A percentile compares a stretch with the other conserved stretches of the same genome.
Evolutionary conservation across 345 rosid genomes (phyloP).

Genomic region (Adansonia digitata): DNA sequence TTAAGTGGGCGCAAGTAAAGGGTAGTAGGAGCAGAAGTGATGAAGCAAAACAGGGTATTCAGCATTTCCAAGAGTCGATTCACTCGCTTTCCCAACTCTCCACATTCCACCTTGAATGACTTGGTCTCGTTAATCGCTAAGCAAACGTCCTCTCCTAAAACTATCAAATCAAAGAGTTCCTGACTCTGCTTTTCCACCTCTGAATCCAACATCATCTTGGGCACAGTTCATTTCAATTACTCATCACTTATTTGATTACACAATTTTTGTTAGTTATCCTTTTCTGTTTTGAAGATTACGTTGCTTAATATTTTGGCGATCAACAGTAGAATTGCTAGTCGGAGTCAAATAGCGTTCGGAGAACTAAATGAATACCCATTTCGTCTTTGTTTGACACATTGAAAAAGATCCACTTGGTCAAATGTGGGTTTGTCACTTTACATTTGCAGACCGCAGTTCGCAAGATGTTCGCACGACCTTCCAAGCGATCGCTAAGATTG

Average conservation of each 20-base stretch:
- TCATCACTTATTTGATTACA: background rate
- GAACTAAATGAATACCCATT: background rate
- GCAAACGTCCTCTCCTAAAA: conserved; percentile 50
- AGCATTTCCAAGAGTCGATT: conserved; percentile 52
- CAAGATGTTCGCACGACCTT: background rate
- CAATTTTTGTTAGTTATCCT: background rate
- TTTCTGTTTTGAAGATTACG: too few species aligned
- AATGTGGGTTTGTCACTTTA: background rate
- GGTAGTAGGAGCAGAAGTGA: conserved; percentile 28
- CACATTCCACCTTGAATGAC: conserved; percentile 48
- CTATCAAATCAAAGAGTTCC: conserved; percentile 35
- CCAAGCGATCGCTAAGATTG: too few species aligned
- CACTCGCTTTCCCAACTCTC: conserved; percentile 40
- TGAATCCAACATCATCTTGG: background rate
- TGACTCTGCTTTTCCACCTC: conserved; percentile 29
- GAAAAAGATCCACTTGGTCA: background rate
- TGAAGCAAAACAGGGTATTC: conserved; percentile 24
- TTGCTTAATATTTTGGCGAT: background rate
- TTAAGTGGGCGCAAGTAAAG: conserved; percentile 70
- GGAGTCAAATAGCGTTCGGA: background rate
- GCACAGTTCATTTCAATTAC: background rate
- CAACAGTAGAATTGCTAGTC: background rate
- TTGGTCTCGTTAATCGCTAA: conserved; percentile 45
- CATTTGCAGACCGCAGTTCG: background rate
- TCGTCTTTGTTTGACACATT: background rate